Base-by-base conservation (phyloP, 2,329 filamentous ascomycete genomes). In the Hymenoscyphus linearis region DNA sequence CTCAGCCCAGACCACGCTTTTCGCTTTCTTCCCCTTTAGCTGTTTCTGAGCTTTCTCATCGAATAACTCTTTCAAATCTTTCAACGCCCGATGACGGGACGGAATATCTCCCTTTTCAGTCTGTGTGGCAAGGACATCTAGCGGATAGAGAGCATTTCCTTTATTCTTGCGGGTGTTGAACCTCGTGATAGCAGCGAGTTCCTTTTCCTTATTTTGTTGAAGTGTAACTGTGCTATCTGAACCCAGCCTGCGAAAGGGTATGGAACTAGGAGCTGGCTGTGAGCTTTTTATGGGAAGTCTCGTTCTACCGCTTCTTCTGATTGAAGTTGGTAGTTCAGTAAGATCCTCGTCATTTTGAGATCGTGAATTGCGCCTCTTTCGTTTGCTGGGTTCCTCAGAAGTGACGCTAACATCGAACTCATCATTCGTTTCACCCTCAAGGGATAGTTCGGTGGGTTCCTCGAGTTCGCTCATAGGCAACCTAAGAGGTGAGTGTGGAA, bases 111-210 rank as follows among this genome's bases (percentile, higher is more conserved):
- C 71, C 57, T 76, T 74, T 59, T 76, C 74, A 6, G 74, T 69
- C 57, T 76, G 76, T 64, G 70, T 74, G 0, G 67, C 64, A 3
- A 73, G 37, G 10, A 71, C 60, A 12, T 66, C 64, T 2, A 66
- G 64, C 0, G 76, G 75, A 6, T 66, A 68, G 4, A 76, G 60
- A 1, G 78, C 72, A 18, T 66, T 71, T 3, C 67, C 74, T 69
- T 79, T 79, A 62, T 80, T 80, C 64, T 77, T 78, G 31, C 76
- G 71, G 1, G 78, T 80, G 62, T 80, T 80, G 57, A 73, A 70
- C 3, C 74, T 68, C 1, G 78, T 80, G 50, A 78, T 62, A 1
- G 74, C 70, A 0, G 76, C 76, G 9, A 79, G 65, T 53, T 79
- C 76, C 66, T 77, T 78, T 50, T 78, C 78, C 14, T 72, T 74